Conservation (phyloP, 75 land plant genomes). For the Ceratopteris richardii region DNA sequence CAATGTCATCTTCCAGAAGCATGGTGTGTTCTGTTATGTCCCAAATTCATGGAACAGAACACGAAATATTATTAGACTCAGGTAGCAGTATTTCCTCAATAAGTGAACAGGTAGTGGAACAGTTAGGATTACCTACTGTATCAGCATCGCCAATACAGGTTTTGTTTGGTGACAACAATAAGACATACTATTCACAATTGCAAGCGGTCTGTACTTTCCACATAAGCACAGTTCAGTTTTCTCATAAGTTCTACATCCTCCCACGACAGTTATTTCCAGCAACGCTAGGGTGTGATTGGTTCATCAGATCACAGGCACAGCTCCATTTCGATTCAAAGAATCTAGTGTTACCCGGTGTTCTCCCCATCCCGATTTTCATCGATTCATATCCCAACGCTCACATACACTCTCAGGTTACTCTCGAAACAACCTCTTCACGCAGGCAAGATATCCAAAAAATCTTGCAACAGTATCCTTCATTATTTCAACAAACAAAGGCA, state of each 20-base stretch:
- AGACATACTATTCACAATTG: background rate
- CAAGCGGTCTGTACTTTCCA: background rate
- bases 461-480: background rate
- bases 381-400: background rate
- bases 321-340: background rate
- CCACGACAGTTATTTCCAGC: background rate
- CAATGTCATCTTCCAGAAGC: background rate
- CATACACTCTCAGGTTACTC: background rate
- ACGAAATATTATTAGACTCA: background rate
- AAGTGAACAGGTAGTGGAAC: background rate
- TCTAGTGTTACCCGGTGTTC: background rate
- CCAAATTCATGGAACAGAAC: background rate
- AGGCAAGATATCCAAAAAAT: background rate
- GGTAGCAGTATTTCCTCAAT: background rate
- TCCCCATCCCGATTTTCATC: background rate
- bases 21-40: background rate
- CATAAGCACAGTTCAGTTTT: background rate
- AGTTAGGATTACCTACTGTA: background rate
- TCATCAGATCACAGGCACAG: background rate
- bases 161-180: background rate
- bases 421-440: background rate
- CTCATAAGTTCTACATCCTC: background rate
- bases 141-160: background rate
- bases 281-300: conserved; percentile 6
- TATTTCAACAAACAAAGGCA: background rate